phyloP scores from a whole-genome alignment of 768 basidiomycete species.

The Gloeopeniophorella convolvens region DNA sequence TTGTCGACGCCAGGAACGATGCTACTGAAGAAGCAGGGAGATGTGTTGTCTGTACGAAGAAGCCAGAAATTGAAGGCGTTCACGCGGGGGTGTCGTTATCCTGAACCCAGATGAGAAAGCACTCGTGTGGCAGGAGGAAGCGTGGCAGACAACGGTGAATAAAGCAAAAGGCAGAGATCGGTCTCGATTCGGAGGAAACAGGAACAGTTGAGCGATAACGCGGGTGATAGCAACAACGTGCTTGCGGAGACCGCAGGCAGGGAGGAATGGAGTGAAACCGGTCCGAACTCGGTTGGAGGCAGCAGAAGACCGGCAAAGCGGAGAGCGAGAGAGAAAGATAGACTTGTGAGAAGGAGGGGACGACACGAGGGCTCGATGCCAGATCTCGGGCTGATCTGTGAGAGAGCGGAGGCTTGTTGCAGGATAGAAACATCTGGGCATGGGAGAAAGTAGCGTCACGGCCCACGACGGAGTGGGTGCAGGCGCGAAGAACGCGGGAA shows the following conservation, averaged over 20 bases:
- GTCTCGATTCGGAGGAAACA: constrained; percentile 1
- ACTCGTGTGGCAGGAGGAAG: background rate
- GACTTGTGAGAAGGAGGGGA: background rate
- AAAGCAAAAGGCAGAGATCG: constrained; percentile 7
- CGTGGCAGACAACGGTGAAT: background rate
- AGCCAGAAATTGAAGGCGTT: background rate
- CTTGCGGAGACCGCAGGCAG: background rate
- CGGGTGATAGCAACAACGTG: background rate
- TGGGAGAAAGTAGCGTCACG: too few relatives aligned
- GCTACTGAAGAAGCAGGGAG: background rate
- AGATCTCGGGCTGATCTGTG: background rate
- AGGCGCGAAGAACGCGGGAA: too few relatives aligned
- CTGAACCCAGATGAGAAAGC: background rate
- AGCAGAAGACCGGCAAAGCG: background rate
- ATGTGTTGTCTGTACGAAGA: background rate
- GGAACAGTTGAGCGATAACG: background rate
- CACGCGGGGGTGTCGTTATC: too few relatives aligned
- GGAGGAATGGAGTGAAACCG: background rate
- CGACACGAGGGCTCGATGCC: too few relatives aligned
- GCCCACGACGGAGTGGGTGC: too few relatives aligned
- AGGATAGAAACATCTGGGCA: too few relatives aligned
- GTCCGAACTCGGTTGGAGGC: too few relatives aligned
- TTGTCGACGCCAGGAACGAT: background rate
- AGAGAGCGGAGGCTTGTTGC: too few relatives aligned
- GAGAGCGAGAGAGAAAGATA: background rate